Base-by-base conservation (phyloP, 495 filamentous ascomycete genomes). In the Penicillium goetzii region DNA sequence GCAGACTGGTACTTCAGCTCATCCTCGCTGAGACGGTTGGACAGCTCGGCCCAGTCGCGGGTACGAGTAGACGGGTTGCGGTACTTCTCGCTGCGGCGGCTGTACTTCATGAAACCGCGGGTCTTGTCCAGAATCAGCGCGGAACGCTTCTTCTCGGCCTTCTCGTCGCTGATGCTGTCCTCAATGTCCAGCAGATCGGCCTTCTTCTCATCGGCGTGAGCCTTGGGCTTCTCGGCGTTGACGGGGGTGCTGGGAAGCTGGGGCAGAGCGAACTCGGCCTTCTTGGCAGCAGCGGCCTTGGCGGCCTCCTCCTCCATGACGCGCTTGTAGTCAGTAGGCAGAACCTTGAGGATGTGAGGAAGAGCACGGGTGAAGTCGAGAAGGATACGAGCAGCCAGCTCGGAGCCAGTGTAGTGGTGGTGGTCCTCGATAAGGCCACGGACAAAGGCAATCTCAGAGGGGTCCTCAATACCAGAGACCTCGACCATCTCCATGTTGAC, bases 401-500 rank as follows among this genome's bases (percentile, higher is more conserved):
- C 95, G 26, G 95, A 99, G 63, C 95, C 95, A 47, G 95, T 99
- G 83, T 98, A 99, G 74, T 99, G 95, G 77, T 97, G 96, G 71
- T 99, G 95, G 69, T 99, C 95, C 77, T 99, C 95, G 63, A 99
- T 92, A 63, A 98, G 81, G 58, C 95, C 92, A 58, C 95, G 92
- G 23, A 99, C 86, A 69, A 89, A 97, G 49, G 95, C 94, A 68
- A 99, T 95, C 73, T 99, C 95, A 47, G 88, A 80, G 5, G 92
- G 92, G 58, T 99, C 95, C 64, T 95, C 92, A 58, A 99, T 81
- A 12, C 85, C 83, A 49, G 92, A 92, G 23, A 96, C 86, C 76
- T 98, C 94, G 64, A 99, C 96, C 96, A 99, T 97, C 80, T 99
- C 95, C 74, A 87, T 88, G 81, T 99, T 99, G 79, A 98, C 90